Evolutionary conservation across 1,139 yeast species (phyloP).

Genomic region (Yamadazyma dendronema): DNA sequence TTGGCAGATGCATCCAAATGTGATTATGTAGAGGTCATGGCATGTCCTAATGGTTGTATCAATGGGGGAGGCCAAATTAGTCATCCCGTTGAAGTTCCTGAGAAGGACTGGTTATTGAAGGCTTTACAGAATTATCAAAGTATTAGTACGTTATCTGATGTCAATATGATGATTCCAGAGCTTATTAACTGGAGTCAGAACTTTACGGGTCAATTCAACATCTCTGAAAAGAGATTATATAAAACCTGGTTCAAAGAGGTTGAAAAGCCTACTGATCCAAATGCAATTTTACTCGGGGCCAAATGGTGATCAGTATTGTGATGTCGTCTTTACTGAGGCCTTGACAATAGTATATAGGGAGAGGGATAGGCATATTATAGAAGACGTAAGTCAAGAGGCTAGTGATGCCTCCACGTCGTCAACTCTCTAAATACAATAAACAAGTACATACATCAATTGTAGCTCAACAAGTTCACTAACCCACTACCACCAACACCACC

Average conservation of each 20-base stretch:
- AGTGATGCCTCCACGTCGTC: not conserved
- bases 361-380: not conserved
- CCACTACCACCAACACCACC: not conserved
- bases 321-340: constrained; percentile 2
- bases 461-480: too few relatives aligned
- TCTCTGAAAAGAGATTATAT: constrained; percentile 37
- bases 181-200: constrained; percentile 29
- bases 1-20: constrained; percentile 62
- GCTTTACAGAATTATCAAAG: constrained; percentile 29
- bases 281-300: constrained; percentile 41
- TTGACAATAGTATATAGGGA: too few relatives aligned
- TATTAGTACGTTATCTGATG: constrained; percentile 19
- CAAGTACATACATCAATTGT: too few relatives aligned
- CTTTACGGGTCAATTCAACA: constrained; percentile 31
- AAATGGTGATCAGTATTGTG: constrained; percentile 43
- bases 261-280: constrained; percentile 51
- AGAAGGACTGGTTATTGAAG: constrained; percentile 43
- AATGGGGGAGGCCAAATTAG: constrained; percentile 95
- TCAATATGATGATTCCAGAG: constrained; percentile 10
- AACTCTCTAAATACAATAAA: too few relatives aligned
- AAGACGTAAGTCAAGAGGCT: not conserved
- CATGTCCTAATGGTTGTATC: constrained; percentile 96
- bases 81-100: constrained; percentile 35
- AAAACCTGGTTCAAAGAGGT: constrained; percentile 50
- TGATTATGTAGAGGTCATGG: constrained; percentile 94